These are phyloP conservation scores for Fusarium burgessii DNA, from an alignment of 2,329 filamentous ascomycete genomes.

Conservation along the genomic window DNA sequence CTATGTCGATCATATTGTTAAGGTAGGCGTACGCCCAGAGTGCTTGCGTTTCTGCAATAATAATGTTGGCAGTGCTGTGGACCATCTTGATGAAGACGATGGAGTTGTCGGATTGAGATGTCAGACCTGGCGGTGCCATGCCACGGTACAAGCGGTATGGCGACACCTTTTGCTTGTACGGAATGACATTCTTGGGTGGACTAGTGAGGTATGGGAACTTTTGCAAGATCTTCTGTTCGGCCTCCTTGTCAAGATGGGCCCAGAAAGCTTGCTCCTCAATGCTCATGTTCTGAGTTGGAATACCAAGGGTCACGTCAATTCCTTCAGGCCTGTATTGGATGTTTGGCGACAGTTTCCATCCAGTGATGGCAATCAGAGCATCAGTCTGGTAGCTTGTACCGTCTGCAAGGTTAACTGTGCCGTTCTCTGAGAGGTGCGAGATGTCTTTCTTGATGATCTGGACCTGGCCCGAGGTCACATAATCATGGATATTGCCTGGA, in stretches of 20 bases:
- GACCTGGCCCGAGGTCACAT: background rate
- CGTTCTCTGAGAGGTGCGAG: fast-evolving
- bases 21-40: background rate
- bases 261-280: background rate
- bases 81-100: background rate
- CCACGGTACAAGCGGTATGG: background rate
- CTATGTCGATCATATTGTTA: background rate
- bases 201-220: background rate
- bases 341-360: background rate
- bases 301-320: background rate
- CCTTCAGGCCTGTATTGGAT: background rate
- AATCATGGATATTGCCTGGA: background rate
- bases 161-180: background rate
- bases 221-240: background rate
- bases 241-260: background rate
- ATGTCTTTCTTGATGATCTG: background rate
- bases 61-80: background rate
- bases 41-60: background rate
- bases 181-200: background rate
- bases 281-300: background rate
- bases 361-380: background rate
- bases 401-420: background rate
- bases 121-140: background rate
- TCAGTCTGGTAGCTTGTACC: background rate
- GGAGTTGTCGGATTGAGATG: background rate